phyloP scores from a whole-genome alignment of 345 rosid species.

The Citrus glauca region DNA sequence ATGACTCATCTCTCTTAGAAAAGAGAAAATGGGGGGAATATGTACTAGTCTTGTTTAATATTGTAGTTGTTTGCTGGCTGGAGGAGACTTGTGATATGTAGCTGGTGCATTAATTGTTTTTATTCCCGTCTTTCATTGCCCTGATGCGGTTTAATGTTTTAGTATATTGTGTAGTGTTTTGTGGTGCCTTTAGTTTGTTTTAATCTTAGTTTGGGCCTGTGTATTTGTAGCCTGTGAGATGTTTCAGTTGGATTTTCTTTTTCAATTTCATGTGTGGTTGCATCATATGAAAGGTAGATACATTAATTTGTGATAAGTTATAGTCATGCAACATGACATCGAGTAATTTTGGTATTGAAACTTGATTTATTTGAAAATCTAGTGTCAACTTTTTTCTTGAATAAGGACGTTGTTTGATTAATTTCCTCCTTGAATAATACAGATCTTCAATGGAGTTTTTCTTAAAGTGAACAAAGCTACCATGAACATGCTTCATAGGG shows the following conservation, averaged over 20 bases:
- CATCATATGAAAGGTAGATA: background rate
- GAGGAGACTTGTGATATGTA: background rate
- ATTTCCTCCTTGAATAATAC: background rate
- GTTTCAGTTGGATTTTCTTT: background rate
- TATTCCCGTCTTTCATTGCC: background rate
- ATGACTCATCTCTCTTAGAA: background rate
- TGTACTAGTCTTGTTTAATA: background rate
- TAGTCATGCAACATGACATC: background rate
- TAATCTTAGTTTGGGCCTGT: background rate
- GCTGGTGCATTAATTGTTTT: background rate
- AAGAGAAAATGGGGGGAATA: background rate
- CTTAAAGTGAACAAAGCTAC: slow-evolving; percentile 71
- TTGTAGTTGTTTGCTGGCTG: background rate
- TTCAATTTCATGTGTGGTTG: background rate
- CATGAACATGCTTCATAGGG: slow-evolving; percentile 73
- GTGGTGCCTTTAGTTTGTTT: background rate
- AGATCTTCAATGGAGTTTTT: slow-evolving; percentile 90
- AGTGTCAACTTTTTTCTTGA: background rate
- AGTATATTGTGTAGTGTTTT: background rate
- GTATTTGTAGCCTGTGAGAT: background rate
- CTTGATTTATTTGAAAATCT: background rate
- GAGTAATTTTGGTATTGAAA: background rate
- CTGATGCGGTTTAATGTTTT: background rate
- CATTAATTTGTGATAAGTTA: background rate
- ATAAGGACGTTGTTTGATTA: background rate